Percentiles rank a stretch among this genome's conserved stretches.
These are phyloP conservation scores for Aspergillus ibericus DNA, from an alignment of 2,329 filamentous ascomycete species.

Conservation along the genomic window DNA sequence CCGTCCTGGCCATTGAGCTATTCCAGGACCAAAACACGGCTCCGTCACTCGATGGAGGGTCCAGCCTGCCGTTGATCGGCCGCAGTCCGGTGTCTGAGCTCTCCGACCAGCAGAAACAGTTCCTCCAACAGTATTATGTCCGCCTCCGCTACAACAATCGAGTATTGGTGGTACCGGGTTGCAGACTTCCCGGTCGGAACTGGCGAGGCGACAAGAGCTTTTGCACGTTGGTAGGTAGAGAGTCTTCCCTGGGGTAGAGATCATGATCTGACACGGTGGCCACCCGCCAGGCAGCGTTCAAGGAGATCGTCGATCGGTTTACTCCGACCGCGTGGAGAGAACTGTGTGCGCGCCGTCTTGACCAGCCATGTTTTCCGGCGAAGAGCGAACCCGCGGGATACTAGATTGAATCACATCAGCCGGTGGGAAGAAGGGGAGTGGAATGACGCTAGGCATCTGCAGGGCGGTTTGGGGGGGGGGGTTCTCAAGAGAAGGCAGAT, in stretches of 20 bases:
- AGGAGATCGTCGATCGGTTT: conserved; percentile 2
- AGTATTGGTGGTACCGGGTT: conserved; percentile 2
- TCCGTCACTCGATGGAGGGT: too few species aligned
- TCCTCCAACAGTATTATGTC: neutral
- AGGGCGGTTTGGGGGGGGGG: too few species aligned
- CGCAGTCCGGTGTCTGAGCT: neutral
- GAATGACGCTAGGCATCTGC: too few species aligned
- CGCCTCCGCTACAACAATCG: neutral
- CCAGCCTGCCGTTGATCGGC: neutral
- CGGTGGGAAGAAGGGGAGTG: too few species aligned
- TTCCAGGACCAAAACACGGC: neutral
- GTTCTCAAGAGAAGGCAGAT: too few species aligned
- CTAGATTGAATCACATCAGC: neutral
- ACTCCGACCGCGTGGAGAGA: conserved; percentile 2
- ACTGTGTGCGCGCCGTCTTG: neutral
- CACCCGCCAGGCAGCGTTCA: neutral
- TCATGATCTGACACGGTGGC: neutral
- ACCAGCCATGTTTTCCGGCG: neutral
- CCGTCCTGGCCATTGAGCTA: conserved; percentile 1
- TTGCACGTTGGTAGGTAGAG: neutral
- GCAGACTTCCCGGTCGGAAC: neutral
- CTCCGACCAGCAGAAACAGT: neutral
- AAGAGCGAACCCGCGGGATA: neutral
- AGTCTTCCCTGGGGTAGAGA: neutral
- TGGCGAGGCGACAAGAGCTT: neutral